These are phyloP conservation scores for Tricholomella constricta DNA, from an alignment of 768 basidiomycete genomes.

Conservation along the genomic window DNA sequence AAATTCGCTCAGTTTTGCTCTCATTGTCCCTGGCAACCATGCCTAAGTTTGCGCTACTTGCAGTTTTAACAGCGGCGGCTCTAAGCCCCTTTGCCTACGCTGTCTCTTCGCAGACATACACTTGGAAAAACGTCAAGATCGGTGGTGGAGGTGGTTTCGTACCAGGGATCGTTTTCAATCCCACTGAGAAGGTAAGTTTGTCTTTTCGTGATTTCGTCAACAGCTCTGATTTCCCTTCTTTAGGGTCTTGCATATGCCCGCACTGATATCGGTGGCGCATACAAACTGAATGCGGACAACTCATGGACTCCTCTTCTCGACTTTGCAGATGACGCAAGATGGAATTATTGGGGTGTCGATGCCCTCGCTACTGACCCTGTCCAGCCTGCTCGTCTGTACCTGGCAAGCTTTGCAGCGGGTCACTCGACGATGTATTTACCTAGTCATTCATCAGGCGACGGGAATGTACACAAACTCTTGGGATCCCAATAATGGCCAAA, in stretches of 20 bases:
- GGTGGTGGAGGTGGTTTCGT: slow-evolving; percentile 53
- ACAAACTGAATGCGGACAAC: slow-evolving; percentile 60
- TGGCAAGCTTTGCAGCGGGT: too few species aligned
- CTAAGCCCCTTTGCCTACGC: slow-evolving; percentile 34
- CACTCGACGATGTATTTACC: neutral
- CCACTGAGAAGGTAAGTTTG: slow-evolving; percentile 42
- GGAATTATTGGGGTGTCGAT: slow-evolving; percentile 65
- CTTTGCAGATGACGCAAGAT: slow-evolving; percentile 46
- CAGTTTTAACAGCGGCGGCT: slow-evolving; percentile 29
- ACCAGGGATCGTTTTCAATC: slow-evolving; percentile 63
- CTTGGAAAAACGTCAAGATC: slow-evolving; percentile 65
- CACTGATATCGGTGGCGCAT: slow-evolving; percentile 68
- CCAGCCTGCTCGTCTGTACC: slow-evolving; percentile 52
- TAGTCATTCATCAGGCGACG: slow-evolving; percentile 38
- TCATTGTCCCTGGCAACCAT: slow-evolving; percentile 21
- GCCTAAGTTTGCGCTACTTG: slow-evolving; percentile 33
- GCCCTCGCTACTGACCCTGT: slow-evolving; percentile 67
- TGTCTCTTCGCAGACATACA: slow-evolving; percentile 52
- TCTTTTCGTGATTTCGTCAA: neutral
- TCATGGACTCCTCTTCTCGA: slow-evolving; percentile 66
- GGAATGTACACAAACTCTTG: slow-evolving; percentile 66
- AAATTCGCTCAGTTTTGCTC: neutral
- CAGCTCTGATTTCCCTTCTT: neutral
- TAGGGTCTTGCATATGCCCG: slow-evolving; percentile 65
- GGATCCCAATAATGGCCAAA: slow-evolving; percentile 65